These are phyloP conservation scores for Furcasterigmium sp. DNA, from an alignment of 2,329 filamentous ascomycete genomes.

Conservation along the genomic window DNA sequence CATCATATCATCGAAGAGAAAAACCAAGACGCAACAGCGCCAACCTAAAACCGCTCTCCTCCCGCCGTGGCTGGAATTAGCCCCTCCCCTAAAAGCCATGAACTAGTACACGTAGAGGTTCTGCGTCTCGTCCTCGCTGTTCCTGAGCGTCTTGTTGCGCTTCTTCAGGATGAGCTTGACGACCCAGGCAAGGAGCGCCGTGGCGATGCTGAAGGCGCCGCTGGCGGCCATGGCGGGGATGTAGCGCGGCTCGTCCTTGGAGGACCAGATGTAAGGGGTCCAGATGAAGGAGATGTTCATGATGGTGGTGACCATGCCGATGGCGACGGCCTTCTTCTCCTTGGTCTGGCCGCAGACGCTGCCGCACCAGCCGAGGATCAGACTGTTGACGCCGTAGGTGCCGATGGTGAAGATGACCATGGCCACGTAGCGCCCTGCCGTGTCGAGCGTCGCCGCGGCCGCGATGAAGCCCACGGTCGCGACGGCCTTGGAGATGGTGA, in stretches of 20 bases:
- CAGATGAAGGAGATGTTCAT: conserved; percentile 28
- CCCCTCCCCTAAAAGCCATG: no score
- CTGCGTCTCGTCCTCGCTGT: conserved; percentile 16
- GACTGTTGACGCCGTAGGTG: conserved; percentile 28
- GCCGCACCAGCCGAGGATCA: conserved; percentile 31
- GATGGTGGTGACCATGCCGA: conserved; percentile 21
- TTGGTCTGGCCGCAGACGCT: conserved; percentile 32
- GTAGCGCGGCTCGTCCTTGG: conserved; percentile 31
- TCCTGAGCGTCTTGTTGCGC: conserved; percentile 24
- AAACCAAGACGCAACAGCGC: no score
- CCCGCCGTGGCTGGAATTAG: no score
- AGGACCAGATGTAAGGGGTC: conserved; percentile 35
- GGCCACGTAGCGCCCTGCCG: conserved; percentile 19
- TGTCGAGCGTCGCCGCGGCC: conserved; percentile 17
- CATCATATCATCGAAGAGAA: no score
- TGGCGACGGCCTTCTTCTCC: conserved; percentile 33
- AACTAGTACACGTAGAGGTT: conserved; percentile 19
- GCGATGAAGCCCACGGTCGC: conserved; percentile 32
- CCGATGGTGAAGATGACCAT: conserved; percentile 25
- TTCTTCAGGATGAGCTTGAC: conserved; percentile 28
- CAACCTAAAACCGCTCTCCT: no score
- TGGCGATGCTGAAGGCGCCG: conserved; percentile 28
- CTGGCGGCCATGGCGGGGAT: conserved; percentile 26
- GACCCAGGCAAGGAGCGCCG: conserved; percentile 28
- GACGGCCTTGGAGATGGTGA: conserved; percentile 30